phyloP scores from a whole-genome alignment of 371 early-diverging fungal genomes.

The Apophysomyces trapeziformis region DNA sequence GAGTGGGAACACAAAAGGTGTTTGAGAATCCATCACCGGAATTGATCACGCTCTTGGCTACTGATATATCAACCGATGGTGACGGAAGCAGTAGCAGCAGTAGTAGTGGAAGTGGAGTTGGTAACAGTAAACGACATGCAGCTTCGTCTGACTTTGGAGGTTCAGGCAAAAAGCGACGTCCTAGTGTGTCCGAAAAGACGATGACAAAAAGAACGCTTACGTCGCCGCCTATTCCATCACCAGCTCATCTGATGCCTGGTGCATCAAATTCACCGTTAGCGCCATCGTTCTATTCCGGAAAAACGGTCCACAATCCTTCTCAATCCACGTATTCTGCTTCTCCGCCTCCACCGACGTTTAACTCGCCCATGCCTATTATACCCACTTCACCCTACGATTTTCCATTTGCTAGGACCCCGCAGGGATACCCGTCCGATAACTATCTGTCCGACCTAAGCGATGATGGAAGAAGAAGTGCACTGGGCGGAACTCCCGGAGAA shows the following conservation, averaged over 20 bases:
- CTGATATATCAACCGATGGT: not conserved
- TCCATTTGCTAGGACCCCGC: slow-evolving; percentile 19
- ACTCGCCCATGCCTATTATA: slow-evolving; percentile 14
- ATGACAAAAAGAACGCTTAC: slow-evolving; percentile 15
- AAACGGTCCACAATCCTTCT: slow-evolving; percentile 11
- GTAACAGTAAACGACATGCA: slow-evolving; percentile 12
- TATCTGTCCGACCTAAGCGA: slow-evolving; percentile 24
- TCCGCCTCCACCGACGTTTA: slow-evolving; percentile 15
- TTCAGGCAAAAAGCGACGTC: slow-evolving; percentile 23
- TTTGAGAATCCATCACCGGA: slow-evolving; percentile 36
- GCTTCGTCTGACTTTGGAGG: slow-evolving; percentile 11
- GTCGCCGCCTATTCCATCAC: slow-evolving; percentile 19
- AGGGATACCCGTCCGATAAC: slow-evolving; percentile 15
- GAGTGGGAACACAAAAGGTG: slow-evolving; percentile 4
- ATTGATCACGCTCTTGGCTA: slow-evolving; percentile 20
- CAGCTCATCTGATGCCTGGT: slow-evolving; percentile 15
- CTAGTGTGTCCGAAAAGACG: not conserved
- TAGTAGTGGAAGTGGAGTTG: not conserved
- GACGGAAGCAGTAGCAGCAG: not conserved
- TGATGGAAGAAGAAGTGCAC: slow-evolving; percentile 15
- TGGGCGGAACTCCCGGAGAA: not conserved
- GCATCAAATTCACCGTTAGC: slow-evolving; percentile 21
- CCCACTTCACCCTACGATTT: slow-evolving; percentile 19
- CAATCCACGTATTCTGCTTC: slow-evolving; percentile 21
- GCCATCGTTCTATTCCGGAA: slow-evolving; percentile 19